These are phyloP conservation scores for Alternaria gansuensis DNA, from an alignment of 2,329 filamentous ascomycete species.

Conservation along the genomic window DNA sequence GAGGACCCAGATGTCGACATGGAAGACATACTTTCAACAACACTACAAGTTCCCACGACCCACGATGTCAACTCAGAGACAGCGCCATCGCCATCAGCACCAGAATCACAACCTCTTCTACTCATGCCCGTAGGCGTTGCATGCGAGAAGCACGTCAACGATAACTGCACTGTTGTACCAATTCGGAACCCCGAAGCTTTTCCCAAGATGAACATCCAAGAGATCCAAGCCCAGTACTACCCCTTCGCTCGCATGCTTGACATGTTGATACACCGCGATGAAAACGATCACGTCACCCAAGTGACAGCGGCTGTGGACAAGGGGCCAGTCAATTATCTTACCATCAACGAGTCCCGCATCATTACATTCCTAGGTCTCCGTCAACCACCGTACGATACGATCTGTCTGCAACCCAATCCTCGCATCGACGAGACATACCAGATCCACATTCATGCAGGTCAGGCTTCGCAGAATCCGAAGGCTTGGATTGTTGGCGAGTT, in stretches of 20 bases:
- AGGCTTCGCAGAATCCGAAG: constrained; percentile 1
- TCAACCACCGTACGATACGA: constrained; percentile 8
- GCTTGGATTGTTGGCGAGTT: constrained; percentile 27
- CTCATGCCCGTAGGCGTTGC: background rate
- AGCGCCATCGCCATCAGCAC: background rate
- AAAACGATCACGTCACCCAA: constrained; percentile 8
- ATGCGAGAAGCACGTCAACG: background rate
- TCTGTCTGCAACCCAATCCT: background rate
- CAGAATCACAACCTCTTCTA: background rate
- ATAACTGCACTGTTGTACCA: constrained; percentile 5
- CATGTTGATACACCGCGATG: constrained; percentile 20
- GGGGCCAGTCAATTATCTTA: constrained; percentile 26
- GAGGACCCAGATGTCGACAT: background rate
- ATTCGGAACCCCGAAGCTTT: constrained; percentile 28
- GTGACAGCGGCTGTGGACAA: constrained; percentile 27
- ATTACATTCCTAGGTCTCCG: constrained; percentile 25
- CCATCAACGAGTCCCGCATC: constrained; percentile 23
- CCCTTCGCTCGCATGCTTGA: constrained; percentile 17
- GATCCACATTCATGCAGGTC: constrained; percentile 13
- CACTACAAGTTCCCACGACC: background rate
- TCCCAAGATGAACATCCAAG: constrained; percentile 22
- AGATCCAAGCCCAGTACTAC: constrained; percentile 26
- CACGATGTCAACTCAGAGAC: background rate
- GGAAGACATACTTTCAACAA: background rate
- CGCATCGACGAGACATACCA: constrained; percentile 24